phyloP scores from a whole-genome alignment of 192 early-diverging fungal species.

The Entophlyctis luteolus region DNA sequence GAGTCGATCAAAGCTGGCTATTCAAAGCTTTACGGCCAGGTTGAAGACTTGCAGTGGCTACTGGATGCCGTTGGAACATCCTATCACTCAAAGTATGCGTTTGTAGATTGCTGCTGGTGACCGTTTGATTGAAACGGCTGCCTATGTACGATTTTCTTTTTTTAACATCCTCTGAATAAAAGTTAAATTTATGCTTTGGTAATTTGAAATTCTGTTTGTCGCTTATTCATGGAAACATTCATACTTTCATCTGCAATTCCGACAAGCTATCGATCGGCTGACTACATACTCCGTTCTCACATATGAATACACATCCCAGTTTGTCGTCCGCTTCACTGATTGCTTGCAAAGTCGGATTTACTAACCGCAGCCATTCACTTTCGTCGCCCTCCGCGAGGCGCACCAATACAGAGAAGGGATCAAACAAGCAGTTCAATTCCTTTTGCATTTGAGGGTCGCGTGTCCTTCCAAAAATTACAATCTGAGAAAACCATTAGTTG shows the following conservation, averaged over 20 bases:
- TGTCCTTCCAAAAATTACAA: conserved; percentile 7
- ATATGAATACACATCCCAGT: conserved; percentile 38
- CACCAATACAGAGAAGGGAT: conserved; percentile 30
- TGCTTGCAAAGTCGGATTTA: conserved; percentile 7
- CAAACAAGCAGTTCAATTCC: conserved; percentile 41
- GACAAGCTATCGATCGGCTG: conserved; percentile 42
- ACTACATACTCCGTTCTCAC: conserved; percentile 56
- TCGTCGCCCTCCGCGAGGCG: background rate
- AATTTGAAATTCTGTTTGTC: too few species aligned
- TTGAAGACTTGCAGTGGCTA: too few species aligned
- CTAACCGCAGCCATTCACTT: conserved; percentile 21
- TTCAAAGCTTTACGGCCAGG: too few species aligned
- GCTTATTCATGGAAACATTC: too few species aligned
- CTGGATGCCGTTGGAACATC: too few species aligned
- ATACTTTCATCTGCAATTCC: conserved; percentile 16
- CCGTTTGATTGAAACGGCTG: too few species aligned
- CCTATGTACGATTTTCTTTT: too few species aligned
- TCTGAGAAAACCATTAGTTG: background rate
- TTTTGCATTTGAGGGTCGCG: background rate
- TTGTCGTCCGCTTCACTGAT: conserved; percentile 21
- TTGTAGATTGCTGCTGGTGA: too few species aligned
- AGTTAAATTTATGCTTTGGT: too few species aligned
- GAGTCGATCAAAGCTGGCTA: too few species aligned
- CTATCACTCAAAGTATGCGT: too few species aligned
- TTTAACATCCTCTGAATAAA: too few species aligned